phyloP scores from a whole-genome alignment of 345 rosid species.

The Mallotus nudiflorus region DNA sequence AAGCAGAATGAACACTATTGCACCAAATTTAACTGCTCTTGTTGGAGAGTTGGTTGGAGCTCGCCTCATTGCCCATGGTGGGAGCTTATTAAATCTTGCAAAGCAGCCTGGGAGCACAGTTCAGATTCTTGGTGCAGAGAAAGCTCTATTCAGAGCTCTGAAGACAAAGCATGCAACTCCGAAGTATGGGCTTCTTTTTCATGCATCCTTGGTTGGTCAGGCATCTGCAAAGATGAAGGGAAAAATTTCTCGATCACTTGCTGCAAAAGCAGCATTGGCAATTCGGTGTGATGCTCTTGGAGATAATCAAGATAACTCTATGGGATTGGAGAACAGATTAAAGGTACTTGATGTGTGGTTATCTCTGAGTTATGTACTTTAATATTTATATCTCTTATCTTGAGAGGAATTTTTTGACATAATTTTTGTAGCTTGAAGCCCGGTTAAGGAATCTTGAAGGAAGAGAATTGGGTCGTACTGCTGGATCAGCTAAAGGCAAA shows the following conservation, averaged over 20 bases:
- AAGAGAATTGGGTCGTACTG: slow-evolving; percentile 62
- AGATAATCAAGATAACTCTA: slow-evolving; percentile 64
- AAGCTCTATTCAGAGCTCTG: slow-evolving; percentile 88
- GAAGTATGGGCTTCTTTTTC: slow-evolving; percentile 81
- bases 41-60: slow-evolving; percentile 99
- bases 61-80: slow-evolving; percentile 90
- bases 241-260: slow-evolving; percentile 85
- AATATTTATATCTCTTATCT: not conserved
- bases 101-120: slow-evolving; percentile 94
- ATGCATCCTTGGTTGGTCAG: slow-evolving; percentile 86
- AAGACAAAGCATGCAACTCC: slow-evolving; percentile 95
- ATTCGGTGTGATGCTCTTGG: slow-evolving; percentile 90
- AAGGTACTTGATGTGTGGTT: slow-evolving; percentile 43
- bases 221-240: slow-evolving; percentile 86
- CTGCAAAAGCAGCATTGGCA: slow-evolving; percentile 78
- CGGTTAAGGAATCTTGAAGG: slow-evolving; percentile 81
- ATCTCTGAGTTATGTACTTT: not conserved
- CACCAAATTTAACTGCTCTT: slow-evolving; percentile 90
- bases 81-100: slow-evolving; percentile 85
- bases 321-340: slow-evolving; percentile 79
- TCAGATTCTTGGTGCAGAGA: slow-evolving; percentile 95
- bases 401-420: not conserved
- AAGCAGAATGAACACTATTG: slow-evolving; percentile 88
- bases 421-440: slow-evolving; percentile 65
- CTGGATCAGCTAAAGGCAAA: slow-evolving; percentile 89